Conservation (phyloP, 495 filamentous ascomycete genomes). For the Aspergillus coremiiformis region DNA sequence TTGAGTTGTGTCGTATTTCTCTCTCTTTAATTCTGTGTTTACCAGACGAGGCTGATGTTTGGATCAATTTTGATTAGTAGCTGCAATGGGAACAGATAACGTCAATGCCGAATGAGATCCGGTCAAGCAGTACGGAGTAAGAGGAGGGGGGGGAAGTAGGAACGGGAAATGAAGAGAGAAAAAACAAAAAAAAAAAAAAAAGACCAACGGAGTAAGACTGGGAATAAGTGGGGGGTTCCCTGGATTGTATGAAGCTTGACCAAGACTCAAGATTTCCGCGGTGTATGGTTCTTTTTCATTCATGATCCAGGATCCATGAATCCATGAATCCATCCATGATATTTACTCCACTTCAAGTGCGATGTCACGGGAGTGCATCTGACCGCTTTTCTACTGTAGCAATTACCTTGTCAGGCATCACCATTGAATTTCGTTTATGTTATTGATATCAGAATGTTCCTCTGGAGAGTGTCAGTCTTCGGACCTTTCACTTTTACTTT, state of each 20-base stretch:
- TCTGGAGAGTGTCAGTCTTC: neutral
- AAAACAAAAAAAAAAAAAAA: neutral
- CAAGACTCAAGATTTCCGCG: slow-evolving; percentile 7
- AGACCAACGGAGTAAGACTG: neutral
- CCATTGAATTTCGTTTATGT: neutral
- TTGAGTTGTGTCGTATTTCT: slow-evolving; percentile 3
- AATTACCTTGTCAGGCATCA: slow-evolving; percentile 6
- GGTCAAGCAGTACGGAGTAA: neutral
- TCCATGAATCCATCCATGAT: neutral
- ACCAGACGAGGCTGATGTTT: slow-evolving; percentile 4
- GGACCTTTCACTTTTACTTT: neutral
- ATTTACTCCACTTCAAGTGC: neutral
- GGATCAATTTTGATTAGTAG: slow-evolving; percentile 11
- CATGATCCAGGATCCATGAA: neutral
- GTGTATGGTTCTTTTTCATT: slow-evolving; percentile 1
- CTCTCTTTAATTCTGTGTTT: neutral
- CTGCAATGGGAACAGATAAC: slow-evolving; percentile 5
- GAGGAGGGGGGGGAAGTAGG: neutral
- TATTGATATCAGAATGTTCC: neutral
- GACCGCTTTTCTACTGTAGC: slow-evolving; percentile 5
- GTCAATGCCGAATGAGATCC: neutral
- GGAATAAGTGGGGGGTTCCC: slow-evolving; percentile 16
- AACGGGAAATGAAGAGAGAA: neutral
- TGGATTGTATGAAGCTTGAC: slow-evolving; percentile 23
- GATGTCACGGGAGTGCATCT: neutral